Evolutionary conservation across 352 stramenopile species (phyloP).

Genomic region (Globisporangium paroecandrum): DNA sequence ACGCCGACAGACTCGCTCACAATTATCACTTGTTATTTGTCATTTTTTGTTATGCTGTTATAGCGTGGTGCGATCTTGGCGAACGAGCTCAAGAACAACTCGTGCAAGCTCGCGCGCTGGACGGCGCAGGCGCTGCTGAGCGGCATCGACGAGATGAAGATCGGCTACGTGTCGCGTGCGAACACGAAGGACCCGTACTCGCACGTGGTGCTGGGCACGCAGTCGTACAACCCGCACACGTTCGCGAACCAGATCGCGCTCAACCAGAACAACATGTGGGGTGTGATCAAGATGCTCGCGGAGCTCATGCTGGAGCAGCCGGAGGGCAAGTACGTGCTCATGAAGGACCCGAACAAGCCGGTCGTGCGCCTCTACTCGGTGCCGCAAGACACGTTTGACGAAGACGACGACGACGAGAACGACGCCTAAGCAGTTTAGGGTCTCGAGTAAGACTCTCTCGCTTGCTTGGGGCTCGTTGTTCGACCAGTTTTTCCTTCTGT

Average conservation of each 20-base stretch:
- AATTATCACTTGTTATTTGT: slow-evolving; percentile 2
- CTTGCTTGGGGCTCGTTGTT: not conserved
- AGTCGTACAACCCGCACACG: slow-evolving; percentile 96
- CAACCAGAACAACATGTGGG: slow-evolving; percentile 98
- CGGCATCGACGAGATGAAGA: slow-evolving; percentile 97
- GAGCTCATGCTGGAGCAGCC: slow-evolving; percentile 93
- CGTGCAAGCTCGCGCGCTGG: slow-evolving; percentile 98
- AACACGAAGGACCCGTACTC: slow-evolving; percentile 95
- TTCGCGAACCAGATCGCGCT: slow-evolving; percentile 98
- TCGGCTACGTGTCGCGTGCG: slow-evolving; percentile 94
- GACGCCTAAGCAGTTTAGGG: slow-evolving; percentile 25
- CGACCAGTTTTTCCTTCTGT: not conserved
- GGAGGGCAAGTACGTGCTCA: slow-evolving; percentile 98
- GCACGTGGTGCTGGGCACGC: slow-evolving; percentile 94
- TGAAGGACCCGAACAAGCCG: slow-evolving; percentile 98
- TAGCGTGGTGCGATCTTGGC: slow-evolving; percentile 95
- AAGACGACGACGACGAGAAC: slow-evolving; percentile 82
- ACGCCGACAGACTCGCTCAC: slow-evolving; percentile 5
- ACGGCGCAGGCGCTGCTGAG: slow-evolving; percentile 95
- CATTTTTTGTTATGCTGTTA: slow-evolving; percentile 12
- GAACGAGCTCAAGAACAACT: slow-evolving; percentile 99
- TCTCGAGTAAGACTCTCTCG: not conserved
- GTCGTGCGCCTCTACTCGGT: slow-evolving; percentile 97
- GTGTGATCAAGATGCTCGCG: slow-evolving; percentile 93
- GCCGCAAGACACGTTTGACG: slow-evolving; percentile 94